Evolutionary conservation across 2,329 filamentous ascomycete genomes (phyloP).

Genomic region (Mycogone perniciosa): DNA sequence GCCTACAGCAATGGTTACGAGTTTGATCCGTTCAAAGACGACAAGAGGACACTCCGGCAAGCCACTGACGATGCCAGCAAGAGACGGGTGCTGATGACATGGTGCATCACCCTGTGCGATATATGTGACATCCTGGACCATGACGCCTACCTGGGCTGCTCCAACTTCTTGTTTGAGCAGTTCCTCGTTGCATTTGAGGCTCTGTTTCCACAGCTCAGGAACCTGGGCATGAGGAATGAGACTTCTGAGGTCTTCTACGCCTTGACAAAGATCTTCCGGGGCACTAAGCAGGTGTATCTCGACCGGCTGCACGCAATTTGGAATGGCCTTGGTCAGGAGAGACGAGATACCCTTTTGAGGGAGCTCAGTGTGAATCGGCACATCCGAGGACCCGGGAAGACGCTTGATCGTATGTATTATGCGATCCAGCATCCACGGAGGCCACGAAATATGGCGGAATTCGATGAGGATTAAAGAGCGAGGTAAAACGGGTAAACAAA

Average conservation of each 20-base stretch:
- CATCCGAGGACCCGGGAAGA: slow-evolving; percentile 11
- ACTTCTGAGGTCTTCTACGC: background rate
- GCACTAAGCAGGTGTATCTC: slow-evolving; percentile 4
- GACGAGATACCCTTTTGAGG: slow-evolving; percentile 16
- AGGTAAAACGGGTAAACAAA: too few relatives aligned
- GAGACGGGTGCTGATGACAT: slow-evolving; percentile 7
- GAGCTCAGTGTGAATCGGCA: slow-evolving; percentile 15
- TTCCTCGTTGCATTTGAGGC: slow-evolving; percentile 20
- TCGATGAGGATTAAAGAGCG: background rate
- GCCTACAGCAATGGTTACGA: slow-evolving; percentile 4
- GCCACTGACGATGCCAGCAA: background rate
- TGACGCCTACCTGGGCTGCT: slow-evolving; percentile 22
- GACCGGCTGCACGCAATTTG: slow-evolving; percentile 18
- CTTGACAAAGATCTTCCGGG: slow-evolving; percentile 18
- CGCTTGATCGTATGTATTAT: slow-evolving; percentile 19
- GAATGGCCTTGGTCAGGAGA: slow-evolving; percentile 17
- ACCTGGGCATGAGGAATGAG: background rate
- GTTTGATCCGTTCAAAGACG: background rate
- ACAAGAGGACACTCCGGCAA: background rate
- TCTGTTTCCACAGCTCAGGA: slow-evolving; percentile 18
- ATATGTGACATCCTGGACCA: slow-evolving; percentile 24
- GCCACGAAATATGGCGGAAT: background rate
- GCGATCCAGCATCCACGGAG: slow-evolving; percentile 12
- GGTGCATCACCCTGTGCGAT: slow-evolving; percentile 16
- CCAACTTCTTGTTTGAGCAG: slow-evolving; percentile 18